Conservation (phyloP, 2,329 filamentous ascomycete species). For the Aspergillus hiratsukae region DNA sequence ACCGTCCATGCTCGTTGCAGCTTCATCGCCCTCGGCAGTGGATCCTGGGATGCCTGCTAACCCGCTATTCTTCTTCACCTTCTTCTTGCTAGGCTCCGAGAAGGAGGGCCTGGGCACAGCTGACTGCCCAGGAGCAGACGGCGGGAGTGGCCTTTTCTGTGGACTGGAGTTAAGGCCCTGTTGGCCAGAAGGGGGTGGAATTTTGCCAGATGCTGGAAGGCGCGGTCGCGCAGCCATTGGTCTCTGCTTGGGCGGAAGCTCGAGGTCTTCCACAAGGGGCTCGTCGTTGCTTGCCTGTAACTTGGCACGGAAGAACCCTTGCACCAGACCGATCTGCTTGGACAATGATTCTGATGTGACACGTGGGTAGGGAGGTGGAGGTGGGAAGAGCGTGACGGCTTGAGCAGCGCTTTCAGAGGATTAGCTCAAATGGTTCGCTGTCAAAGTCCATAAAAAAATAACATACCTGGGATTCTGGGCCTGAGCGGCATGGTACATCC, state of each 20-base stretch:
- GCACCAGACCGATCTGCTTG: constrained; percentile 78
- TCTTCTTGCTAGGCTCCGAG: constrained; percentile 40
- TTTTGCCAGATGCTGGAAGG: constrained; percentile 45
- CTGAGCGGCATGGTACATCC: constrained; percentile 80
- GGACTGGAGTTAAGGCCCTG: constrained; percentile 34
- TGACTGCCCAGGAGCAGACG: constrained; percentile 19
- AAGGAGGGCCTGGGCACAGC: constrained; percentile 22
- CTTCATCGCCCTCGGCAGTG: constrained; percentile 25
- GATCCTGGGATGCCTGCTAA: constrained; percentile 22
- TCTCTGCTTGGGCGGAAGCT: constrained; percentile 86
- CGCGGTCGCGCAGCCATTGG: constrained; percentile 41
- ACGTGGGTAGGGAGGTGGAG: constrained; percentile 67
- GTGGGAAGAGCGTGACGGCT: constrained; percentile 56
- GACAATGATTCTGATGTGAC: constrained; percentile 75
- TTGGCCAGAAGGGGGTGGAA: constrained; percentile 31
- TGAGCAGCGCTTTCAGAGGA: constrained; percentile 25
- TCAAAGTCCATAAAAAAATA: neutral
- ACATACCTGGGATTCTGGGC: constrained; percentile 62
- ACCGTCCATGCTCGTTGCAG: constrained; percentile 13
- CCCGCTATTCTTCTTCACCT: constrained; percentile 39
- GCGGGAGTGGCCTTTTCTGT: constrained; percentile 37
- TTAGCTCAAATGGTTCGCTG: constrained; percentile 4
- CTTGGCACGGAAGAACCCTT: constrained; percentile 87
- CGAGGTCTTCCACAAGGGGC: constrained; percentile 87
- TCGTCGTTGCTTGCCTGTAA: constrained; percentile 78